phyloP scores from a whole-genome alignment of 148 eudicot genomes.

The Rhododendron molle region DNA sequence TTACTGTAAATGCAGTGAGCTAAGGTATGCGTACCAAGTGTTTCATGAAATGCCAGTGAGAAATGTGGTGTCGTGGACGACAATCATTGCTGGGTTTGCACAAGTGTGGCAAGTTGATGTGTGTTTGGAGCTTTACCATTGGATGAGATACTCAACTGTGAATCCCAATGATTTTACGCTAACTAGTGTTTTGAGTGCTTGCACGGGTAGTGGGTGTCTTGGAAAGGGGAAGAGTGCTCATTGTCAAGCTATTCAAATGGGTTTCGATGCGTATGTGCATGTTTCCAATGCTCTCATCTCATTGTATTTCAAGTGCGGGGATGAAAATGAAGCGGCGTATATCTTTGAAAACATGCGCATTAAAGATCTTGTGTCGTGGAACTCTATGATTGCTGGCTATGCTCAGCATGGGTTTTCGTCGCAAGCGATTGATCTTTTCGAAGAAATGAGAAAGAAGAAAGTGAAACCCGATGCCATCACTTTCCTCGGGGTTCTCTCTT shows the following conservation, averaged over 20 bases:
- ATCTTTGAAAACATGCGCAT: background rate
- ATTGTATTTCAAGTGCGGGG: background rate
- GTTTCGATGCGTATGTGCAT: background rate
- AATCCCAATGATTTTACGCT: background rate
- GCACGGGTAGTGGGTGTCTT: background rate
- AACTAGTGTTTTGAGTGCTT: background rate
- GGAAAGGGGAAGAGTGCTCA: slow-evolving; percentile 4
- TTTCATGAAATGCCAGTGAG: background rate
- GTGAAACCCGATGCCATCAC: background rate
- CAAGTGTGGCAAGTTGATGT: background rate
- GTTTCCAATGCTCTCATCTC: slow-evolving; percentile 9
- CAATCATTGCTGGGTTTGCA: background rate
- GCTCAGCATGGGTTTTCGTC: background rate
- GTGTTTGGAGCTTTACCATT: background rate
- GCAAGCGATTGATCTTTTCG: background rate
- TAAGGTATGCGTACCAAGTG: background rate
- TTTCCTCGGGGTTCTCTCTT: background rate
- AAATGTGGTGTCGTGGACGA: background rate
- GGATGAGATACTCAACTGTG: background rate
- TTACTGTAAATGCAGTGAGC: background rate
- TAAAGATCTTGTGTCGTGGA: background rate
- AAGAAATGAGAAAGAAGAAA: background rate
- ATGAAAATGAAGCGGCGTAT: background rate
- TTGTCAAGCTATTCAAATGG: slow-evolving; percentile 1
- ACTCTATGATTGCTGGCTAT: slow-evolving; percentile 1